Evolutionary conservation across 2,329 filamentous ascomycete species (phyloP).

Genomic region (Aspergillaceae sp.): DNA sequence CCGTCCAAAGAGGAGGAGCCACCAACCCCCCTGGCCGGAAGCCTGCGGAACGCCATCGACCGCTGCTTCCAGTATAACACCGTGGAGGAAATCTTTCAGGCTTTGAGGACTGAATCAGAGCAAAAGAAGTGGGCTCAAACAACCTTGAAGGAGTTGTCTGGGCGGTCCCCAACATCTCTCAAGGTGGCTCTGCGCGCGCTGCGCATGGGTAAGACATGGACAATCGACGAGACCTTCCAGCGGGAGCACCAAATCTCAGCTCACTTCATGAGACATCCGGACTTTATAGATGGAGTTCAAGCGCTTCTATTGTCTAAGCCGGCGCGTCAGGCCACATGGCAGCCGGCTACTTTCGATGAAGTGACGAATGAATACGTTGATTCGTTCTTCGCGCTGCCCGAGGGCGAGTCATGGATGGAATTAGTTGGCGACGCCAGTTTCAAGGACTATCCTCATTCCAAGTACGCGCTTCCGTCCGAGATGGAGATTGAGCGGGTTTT

Average conservation of each 20-base stretch:
- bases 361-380: conserved; percentile 53
- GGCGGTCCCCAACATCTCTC: conserved; percentile 77
- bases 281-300: conserved; percentile 88
- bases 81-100: conserved; percentile 62
- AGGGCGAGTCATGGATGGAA: conserved; percentile 39
- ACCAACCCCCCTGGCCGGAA: conserved; percentile 54
- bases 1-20: conserved; percentile 49
- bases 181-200: conserved; percentile 79
- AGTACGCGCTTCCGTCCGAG: conserved; percentile 67
- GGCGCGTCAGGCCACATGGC: conserved; percentile 60
- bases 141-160: conserved; percentile 64
- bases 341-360: conserved; percentile 62
- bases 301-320: conserved; percentile 64
- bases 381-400: conserved; percentile 57
- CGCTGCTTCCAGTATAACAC: conserved; percentile 63
- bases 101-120: conserved; percentile 49
- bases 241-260: conserved; percentile 76
- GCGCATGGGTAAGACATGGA: conserved; percentile 65
- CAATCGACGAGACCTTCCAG: conserved; percentile 74
- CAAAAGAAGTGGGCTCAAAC: conserved; percentile 67
- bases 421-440: conserved; percentile 58
- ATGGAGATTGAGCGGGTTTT: conserved; percentile 39
- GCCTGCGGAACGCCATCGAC: conserved; percentile 73
- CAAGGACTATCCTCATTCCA: conserved; percentile 60
- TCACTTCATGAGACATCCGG: conserved; percentile 81